Conservation (phyloP, 352 stramenopile species). For the Phytophthora agathidicida region DNA sequence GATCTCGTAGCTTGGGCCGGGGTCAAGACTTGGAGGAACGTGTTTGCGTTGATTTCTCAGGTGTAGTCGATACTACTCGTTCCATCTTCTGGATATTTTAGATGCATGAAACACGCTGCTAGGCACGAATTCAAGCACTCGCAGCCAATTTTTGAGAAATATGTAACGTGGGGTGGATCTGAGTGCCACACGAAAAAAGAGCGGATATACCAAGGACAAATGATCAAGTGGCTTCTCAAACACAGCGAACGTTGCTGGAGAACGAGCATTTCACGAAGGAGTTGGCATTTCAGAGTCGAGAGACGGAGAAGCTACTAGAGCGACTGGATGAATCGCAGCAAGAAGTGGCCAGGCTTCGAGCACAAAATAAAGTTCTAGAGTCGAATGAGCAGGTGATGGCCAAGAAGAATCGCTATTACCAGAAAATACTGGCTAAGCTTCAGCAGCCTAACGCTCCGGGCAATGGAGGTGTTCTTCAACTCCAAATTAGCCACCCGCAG, state of each 20-base stretch:
- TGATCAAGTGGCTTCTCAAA: conserved; percentile 70
- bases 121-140: too few species aligned
- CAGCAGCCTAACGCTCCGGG: conserved; percentile 22
- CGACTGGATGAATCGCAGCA: conserved; percentile 48
- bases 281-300: conserved; percentile 69
- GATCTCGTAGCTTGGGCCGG: too few species aligned
- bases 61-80: too few species aligned
- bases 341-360: conserved; percentile 48
- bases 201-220: too few species aligned
- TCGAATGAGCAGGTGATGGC: conserved; percentile 60
- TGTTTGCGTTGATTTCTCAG: too few species aligned
- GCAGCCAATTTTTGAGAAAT: too few species aligned
- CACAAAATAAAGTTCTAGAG: conserved; percentile 56
- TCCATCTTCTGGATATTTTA: too few species aligned
- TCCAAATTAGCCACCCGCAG: conserved; percentile 9
- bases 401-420: conserved; percentile 76
- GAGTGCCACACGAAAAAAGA: too few species aligned
- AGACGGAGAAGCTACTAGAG: conserved; percentile 75
- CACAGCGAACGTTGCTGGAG: conserved; percentile 82
- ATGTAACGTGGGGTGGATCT: too few species aligned
- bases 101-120: too few species aligned
- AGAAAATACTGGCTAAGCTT: conserved; percentile 67
- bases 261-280: conserved; percentile 82
- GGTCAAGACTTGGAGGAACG: too few species aligned
- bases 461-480: neutral